Evolutionary conservation across 192 early-diverging fungal genomes (phyloP).

Genomic region (Jimgerdemannia flammicorona): DNA sequence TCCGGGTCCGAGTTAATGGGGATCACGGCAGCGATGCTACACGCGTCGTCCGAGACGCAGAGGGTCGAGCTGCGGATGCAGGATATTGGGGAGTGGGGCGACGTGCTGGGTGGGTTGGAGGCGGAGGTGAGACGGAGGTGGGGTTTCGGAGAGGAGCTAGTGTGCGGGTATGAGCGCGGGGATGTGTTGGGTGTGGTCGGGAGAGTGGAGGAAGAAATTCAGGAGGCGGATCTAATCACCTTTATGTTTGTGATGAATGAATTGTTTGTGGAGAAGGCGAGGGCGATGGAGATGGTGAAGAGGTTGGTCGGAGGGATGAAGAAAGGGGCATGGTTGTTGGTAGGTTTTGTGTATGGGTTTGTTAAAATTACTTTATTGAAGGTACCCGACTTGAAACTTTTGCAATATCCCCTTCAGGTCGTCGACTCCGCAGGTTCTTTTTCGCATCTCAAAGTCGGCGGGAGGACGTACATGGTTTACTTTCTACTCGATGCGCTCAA

Average conservation of each 20-base stretch:
- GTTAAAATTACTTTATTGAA: background rate
- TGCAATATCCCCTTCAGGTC: conserved; percentile 29
- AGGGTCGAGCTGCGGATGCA: conserved; percentile 42
- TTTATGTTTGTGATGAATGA: conserved; percentile 94
- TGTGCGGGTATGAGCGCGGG: conserved; percentile 52
- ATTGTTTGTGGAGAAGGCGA: conserved; percentile 72
- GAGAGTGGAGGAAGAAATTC: conserved; percentile 48
- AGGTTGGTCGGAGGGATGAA: conserved; percentile 60
- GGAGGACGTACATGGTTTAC: conserved; percentile 85
- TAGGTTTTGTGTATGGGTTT: conserved; percentile 17
- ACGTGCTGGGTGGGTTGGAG: conserved; percentile 52
- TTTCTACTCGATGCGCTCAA: conserved; percentile 80
- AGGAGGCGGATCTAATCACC: conserved; percentile 68
- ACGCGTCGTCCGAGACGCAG: conserved; percentile 33
- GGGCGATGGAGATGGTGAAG: conserved; percentile 75
- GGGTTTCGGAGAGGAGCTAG: conserved; percentile 43
- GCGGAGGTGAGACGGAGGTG: conserved; percentile 47
- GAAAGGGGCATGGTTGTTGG: conserved; percentile 66
- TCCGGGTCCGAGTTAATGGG: conserved; percentile 84
- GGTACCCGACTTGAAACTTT: background rate
- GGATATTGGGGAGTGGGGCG: conserved; percentile 65
- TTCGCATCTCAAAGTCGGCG: conserved; percentile 74
- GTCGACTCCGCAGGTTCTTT: conserved; percentile 94
- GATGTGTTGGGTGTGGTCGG: conserved; percentile 51
- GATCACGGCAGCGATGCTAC: conserved; percentile 65